These are phyloP conservation scores for Orbilia quercus DNA, from an alignment of 2,329 filamentous ascomycete species.

Conservation along the genomic window DNA sequence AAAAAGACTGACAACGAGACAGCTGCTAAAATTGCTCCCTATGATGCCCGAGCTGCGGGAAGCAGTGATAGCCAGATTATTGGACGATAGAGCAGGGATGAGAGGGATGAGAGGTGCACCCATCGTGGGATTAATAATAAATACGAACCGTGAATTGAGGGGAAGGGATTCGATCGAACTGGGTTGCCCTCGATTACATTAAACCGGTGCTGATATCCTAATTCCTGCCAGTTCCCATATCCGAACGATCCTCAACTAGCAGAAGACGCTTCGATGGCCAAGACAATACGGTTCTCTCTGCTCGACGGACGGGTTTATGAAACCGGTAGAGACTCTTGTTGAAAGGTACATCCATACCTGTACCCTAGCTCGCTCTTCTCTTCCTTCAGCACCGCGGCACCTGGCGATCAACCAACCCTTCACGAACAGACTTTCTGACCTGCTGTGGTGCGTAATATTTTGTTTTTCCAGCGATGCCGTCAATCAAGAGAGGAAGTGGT, in stretches of 20 bases:
- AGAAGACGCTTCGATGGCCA: constrained; percentile 11
- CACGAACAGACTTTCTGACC: neutral
- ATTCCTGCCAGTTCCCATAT: constrained; percentile 26
- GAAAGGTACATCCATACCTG: constrained; percentile 8
- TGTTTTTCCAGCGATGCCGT: constrained; percentile 22
- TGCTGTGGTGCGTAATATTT: constrained; percentile 24
- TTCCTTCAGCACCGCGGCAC: constrained; percentile 25
- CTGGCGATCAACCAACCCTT: constrained; percentile 30
- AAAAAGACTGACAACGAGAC: constrained; percentile 31
- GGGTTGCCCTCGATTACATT: constrained; percentile 19
- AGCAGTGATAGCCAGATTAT: constrained; percentile 23
- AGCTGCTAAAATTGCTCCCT: constrained; percentile 32
- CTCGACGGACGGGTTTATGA: constrained; percentile 35
- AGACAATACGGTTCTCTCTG: neutral
- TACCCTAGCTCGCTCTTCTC: too few relatives aligned
- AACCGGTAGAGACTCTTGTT: constrained; percentile 34
- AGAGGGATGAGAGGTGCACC: constrained; percentile 7
- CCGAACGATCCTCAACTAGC: constrained; percentile 16
- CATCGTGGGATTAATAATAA: constrained; percentile 48
- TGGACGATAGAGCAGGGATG: constrained; percentile 45
- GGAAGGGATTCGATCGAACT: constrained; percentile 13
- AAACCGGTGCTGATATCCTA: constrained; percentile 43
- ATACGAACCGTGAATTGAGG: constrained; percentile 28
- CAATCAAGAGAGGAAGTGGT: constrained; percentile 37
- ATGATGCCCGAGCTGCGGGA: constrained; percentile 49